Evolutionary conservation across 352 stramenopile genomes (phyloP).

Genomic region (Phytopythium vexans): DNA sequence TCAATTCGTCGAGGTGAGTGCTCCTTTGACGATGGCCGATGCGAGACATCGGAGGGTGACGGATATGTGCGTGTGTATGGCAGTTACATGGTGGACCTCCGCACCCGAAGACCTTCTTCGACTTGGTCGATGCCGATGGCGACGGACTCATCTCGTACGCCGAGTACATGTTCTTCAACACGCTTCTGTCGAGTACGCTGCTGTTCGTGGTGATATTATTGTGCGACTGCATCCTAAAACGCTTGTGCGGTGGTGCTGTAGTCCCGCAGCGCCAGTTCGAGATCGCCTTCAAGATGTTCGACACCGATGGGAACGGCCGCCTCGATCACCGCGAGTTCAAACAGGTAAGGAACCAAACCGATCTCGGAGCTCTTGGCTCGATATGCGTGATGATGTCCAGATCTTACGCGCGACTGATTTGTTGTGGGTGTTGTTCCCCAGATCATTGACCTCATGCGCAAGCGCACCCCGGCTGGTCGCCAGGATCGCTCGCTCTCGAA

Average conservation of each 20-base stretch:
- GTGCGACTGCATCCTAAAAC: neutral
- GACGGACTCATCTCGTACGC: slow-evolving; percentile 86
- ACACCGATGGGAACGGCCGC: slow-evolving; percentile 73
- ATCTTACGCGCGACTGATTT: neutral
- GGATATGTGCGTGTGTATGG: too few species aligned
- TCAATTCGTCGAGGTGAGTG: slow-evolving; percentile 54
- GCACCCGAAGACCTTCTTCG: slow-evolving; percentile 74
- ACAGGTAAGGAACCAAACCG: slow-evolving; percentile 30
- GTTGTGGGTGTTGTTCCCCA: slow-evolving; percentile 12
- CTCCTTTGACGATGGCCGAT: too few species aligned
- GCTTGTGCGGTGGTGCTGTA: slow-evolving; percentile 10
- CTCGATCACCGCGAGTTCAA: slow-evolving; percentile 86
- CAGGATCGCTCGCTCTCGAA: slow-evolving; percentile 79
- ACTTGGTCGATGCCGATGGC: slow-evolving; percentile 81
- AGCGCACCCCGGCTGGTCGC: slow-evolving; percentile 70
- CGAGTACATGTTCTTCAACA: slow-evolving; percentile 91
- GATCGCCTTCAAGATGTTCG: slow-evolving; percentile 90
- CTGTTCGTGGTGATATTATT: neutral
- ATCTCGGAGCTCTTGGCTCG: too few species aligned
- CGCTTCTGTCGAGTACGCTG: slow-evolving; percentile 76
- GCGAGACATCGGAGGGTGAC: too few species aligned
- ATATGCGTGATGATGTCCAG: too few species aligned
- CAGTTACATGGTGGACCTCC: slow-evolving; percentile 59
- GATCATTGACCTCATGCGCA: slow-evolving; percentile 84
- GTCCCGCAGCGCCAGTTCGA: slow-evolving; percentile 85